A percentile compares a stretch with the other conserved stretches of the same genome.
These are phyloP conservation scores for Fraxinus albicans DNA, from an alignment of 305 asterid species.

Conservation along the genomic window DNA sequence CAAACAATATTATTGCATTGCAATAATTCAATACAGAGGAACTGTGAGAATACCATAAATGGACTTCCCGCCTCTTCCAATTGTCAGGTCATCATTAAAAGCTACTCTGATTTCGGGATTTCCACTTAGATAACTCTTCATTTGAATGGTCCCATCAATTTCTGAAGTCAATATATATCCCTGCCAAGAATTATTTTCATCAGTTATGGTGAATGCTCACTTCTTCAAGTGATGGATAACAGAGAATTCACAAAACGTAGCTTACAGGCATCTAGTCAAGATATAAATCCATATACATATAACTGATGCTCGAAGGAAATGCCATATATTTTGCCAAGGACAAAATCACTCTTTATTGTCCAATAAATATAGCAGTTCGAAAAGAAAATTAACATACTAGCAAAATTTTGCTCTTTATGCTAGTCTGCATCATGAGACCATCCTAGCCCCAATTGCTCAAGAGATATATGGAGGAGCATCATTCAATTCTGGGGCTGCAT, in stretches of 20 bases:
- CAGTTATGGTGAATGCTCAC: constrained; percentile 5
- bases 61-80: constrained; percentile 75
- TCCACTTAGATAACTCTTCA: constrained; percentile 97
- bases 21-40: constrained; percentile 18
- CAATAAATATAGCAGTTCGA: not conserved
- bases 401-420: not conserved
- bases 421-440: not conserved
- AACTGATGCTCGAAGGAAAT: not conserved
- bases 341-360: not conserved
- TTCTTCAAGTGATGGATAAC: constrained; percentile 13
- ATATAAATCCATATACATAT: not conserved
- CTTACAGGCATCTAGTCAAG: constrained; percentile 2
- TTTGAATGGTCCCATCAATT: constrained; percentile 99
- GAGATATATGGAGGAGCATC: constrained; percentile 1
- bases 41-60: constrained; percentile 56
- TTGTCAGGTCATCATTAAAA: constrained; percentile 84
- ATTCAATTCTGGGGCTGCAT: not conserved
- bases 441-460: not conserved
- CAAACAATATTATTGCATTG: not conserved
- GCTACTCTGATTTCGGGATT: constrained; percentile 98
- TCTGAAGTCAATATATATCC: constrained; percentile 98
- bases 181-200: constrained; percentile 44
- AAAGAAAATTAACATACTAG: not conserved
- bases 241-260: constrained; percentile 9
- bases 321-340: not conserved